Percentiles rank a stretch among this genome's conserved stretches.
These are phyloP conservation scores for Phylloporus sp. DNA, from an alignment of 768 basidiomycete genomes.

Conservation along the genomic window DNA sequence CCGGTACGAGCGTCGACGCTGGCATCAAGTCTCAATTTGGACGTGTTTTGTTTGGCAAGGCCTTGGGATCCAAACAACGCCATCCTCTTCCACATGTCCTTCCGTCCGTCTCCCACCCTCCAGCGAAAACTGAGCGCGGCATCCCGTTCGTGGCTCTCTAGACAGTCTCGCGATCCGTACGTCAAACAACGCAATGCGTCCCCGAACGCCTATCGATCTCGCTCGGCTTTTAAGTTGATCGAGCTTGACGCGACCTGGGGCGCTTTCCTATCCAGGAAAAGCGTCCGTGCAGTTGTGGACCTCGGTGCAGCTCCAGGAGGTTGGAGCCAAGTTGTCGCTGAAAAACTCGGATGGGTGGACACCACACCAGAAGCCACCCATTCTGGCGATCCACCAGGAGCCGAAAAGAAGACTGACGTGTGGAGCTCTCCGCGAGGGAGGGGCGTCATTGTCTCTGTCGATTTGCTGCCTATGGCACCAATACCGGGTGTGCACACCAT, in stretches of 20 bases:
- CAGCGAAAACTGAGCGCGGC: constrained; percentile 36
- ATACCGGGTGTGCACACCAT: constrained; percentile 72
- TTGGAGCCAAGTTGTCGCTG: constrained; percentile 85
- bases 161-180: constrained; percentile 70
- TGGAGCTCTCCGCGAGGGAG: constrained; percentile 27
- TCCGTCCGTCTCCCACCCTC: constrained; percentile 33
- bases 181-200: constrained; percentile 52
- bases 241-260: constrained; percentile 64
- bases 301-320: constrained; percentile 92
- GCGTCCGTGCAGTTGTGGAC: constrained; percentile 70
- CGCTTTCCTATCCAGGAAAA: constrained; percentile 45
- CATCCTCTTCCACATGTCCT: constrained; percentile 25
- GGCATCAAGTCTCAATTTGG: constrained; percentile 13
- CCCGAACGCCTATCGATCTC: constrained; percentile 62
- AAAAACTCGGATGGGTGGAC: constrained; percentile 51
- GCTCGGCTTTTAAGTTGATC: constrained; percentile 89
- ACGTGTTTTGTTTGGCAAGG: constrained; percentile 19
- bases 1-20: constrained; percentile 41
- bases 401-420: neutral
- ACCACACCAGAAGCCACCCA: neutral
- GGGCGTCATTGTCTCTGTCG: constrained; percentile 68
- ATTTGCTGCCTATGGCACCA: constrained; percentile 67
- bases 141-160: constrained; percentile 59
- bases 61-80: constrained; percentile 28
- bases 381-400: neutral